Evolutionary conservation across 2,329 filamentous ascomycete species (phyloP).

Genomic region (Xylariaceae sp.): DNA sequence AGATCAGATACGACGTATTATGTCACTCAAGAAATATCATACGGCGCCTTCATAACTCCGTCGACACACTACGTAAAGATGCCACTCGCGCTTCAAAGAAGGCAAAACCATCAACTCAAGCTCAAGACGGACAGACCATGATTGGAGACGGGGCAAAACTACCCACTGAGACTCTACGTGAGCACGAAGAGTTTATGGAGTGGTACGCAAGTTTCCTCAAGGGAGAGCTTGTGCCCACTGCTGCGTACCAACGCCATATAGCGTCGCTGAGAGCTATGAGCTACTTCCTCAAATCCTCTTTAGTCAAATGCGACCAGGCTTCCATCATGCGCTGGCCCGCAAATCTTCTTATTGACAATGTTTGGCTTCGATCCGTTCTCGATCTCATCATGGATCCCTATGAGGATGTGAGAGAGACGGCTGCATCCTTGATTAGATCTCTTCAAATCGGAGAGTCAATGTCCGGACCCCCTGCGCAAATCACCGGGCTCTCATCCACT

Average conservation of each 20-base stretch:
- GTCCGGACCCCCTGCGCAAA: constrained; percentile 12
- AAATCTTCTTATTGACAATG: constrained; percentile 39
- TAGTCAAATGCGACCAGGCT: constrained; percentile 39
- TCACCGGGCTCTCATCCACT: constrained; percentile 10
- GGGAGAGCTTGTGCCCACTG: constrained; percentile 68
- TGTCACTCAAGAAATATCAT: constrained; percentile 71
- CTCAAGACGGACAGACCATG: constrained; percentile 3
- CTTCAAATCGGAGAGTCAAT: constrained; percentile 38
- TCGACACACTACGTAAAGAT: constrained; percentile 45
- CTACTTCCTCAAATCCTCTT: constrained; percentile 56
- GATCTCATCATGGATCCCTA: constrained; percentile 86
- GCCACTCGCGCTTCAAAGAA: constrained; percentile 34
- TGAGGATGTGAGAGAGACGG: constrained; percentile 73
- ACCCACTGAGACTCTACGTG: constrained; percentile 38
- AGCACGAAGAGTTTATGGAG: constrained; percentile 59
- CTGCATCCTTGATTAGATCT: constrained; percentile 48
- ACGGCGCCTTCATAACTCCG: constrained; percentile 65
- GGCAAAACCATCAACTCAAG: constrained; percentile 14
- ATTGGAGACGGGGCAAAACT: constrained; percentile 11
- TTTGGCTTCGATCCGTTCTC: constrained; percentile 59
- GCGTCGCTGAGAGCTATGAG: constrained; percentile 68
- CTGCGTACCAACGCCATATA: constrained; percentile 86
- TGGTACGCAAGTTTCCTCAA: constrained; percentile 72
- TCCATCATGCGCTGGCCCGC: constrained; percentile 38
- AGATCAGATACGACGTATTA: constrained; percentile 76